phyloP scores from a whole-genome alignment of 768 basidiomycete genomes.

The Albatrellus ellisii region DNA sequence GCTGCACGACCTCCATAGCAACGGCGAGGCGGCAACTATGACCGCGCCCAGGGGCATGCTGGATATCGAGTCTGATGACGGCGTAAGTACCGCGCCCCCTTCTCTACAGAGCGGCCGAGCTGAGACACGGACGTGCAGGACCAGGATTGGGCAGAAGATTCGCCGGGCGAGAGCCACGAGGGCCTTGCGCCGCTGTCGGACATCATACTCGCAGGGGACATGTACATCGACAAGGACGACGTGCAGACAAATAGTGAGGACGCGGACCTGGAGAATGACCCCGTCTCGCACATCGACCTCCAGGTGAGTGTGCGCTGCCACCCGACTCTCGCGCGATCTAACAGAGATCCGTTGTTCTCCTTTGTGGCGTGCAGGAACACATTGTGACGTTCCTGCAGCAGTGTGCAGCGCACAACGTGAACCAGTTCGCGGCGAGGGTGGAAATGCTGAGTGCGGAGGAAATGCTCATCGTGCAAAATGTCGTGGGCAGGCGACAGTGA shows the following conservation, averaged over 20 bases:
- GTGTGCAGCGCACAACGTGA: conserved; percentile 47
- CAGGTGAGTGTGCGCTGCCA: conserved; percentile 23
- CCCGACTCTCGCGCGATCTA: background rate
- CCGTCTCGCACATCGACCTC: conserved; percentile 80
- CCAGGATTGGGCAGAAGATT: conserved; percentile 93
- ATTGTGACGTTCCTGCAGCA: conserved; percentile 59
- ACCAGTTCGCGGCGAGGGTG: conserved; percentile 46
- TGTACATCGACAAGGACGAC: conserved; percentile 68
- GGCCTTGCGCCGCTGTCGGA: conserved; percentile 79
- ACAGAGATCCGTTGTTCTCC: background rate
- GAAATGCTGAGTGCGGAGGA: conserved; percentile 64
- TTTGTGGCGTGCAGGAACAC: conserved; percentile 34
- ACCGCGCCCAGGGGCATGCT: conserved; percentile 37
- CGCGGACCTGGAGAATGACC: conserved; percentile 80
- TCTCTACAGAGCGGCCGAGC: too few relatives aligned
- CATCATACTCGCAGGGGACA: conserved; percentile 60
- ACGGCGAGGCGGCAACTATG: conserved; percentile 60
- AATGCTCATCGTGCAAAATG: conserved; percentile 45
- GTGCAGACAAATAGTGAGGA: conserved; percentile 64
- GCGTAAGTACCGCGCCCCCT: conserved; percentile 27
- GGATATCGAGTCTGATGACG: conserved; percentile 67
- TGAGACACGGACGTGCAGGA: conserved; percentile 47
- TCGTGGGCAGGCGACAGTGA: too few relatives aligned
- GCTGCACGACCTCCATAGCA: conserved; percentile 69
- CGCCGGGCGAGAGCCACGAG: conserved; percentile 53